Evolutionary conservation across 371 early-diverging fungal genomes (phyloP).

Genomic region (Mortierella sp.): DNA sequence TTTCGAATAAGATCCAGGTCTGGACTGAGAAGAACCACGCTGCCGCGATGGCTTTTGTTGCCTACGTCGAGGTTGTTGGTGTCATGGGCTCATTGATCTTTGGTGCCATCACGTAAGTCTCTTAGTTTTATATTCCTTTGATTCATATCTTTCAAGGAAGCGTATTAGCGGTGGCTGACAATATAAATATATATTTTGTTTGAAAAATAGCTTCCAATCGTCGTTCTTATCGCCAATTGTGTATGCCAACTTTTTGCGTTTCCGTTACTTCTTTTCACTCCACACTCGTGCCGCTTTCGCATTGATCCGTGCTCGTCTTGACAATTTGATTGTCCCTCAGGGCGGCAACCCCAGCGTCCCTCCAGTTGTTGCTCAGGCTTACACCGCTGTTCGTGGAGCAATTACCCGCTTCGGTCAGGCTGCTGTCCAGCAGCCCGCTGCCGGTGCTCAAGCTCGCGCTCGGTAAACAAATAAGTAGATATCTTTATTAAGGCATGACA

Average conservation of each 20-base stretch:
- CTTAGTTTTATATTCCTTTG: background rate
- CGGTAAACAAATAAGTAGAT: slow-evolving; percentile 16
- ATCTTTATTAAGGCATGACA: background rate
- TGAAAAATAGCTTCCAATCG: slow-evolving; percentile 65
- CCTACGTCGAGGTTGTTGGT: slow-evolving; percentile 83
- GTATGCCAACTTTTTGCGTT: slow-evolving; percentile 87
- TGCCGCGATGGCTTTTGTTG: slow-evolving; percentile 79
- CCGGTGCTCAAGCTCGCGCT: slow-evolving; percentile 23
- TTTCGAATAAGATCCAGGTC: slow-evolving; percentile 69
- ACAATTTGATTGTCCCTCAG: slow-evolving; percentile 66
- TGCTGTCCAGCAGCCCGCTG: slow-evolving; percentile 64
- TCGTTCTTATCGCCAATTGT: slow-evolving; percentile 82
- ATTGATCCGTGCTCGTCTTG: slow-evolving; percentile 66
- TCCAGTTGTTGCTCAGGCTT: slow-evolving; percentile 66
- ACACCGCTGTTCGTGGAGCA: slow-evolving; percentile 64
- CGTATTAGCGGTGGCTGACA: background rate
- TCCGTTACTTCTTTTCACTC: slow-evolving; percentile 84
- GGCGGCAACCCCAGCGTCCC: slow-evolving; percentile 70
- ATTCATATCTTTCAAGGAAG: background rate
- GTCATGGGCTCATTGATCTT: slow-evolving; percentile 80
- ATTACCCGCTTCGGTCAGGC: slow-evolving; percentile 68
- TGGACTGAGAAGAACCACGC: slow-evolving; percentile 81
- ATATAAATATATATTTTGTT: slow-evolving; percentile 5
- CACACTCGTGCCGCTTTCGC: slow-evolving; percentile 76
- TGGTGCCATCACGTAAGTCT: slow-evolving; percentile 72